Conservation (phyloP, 306 rosid genomes). For the Fragaria iinumae region DNA sequence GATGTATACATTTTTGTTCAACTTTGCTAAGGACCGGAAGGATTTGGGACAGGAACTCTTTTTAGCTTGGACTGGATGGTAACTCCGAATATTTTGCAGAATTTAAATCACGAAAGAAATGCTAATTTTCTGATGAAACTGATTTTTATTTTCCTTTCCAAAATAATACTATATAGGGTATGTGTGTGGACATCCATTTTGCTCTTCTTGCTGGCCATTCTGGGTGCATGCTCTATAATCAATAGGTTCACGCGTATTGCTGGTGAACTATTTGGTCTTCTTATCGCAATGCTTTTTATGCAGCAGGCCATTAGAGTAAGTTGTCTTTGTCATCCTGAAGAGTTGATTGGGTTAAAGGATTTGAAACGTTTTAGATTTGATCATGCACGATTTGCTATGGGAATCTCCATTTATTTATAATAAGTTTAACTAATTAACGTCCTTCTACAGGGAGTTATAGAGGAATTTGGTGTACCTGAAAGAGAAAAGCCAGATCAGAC, state of each 20-base stretch:
- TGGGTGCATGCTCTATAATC: slow-evolving; percentile 93
- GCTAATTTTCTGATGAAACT: slow-evolving; percentile 16
- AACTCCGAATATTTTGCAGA: slow-evolving; percentile 29
- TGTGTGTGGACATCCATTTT: slow-evolving; percentile 89
- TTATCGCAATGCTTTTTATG: slow-evolving; percentile 95
- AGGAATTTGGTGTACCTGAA: slow-evolving; percentile 70
- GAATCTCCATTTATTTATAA: slow-evolving; percentile 16
- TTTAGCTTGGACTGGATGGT: slow-evolving; percentile 97
- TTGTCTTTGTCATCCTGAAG: slow-evolving; percentile 15
- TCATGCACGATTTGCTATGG: background rate
- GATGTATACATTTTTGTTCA: slow-evolving; percentile 89
- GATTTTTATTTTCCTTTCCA: slow-evolving; percentile 22
- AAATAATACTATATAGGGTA: slow-evolving; percentile 55
- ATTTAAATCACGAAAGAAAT: slow-evolving; percentile 6
- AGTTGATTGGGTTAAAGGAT: background rate
- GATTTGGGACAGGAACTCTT: slow-evolving; percentile 87
- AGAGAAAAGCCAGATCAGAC: slow-evolving; percentile 50
- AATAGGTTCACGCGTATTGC: slow-evolving; percentile 93
- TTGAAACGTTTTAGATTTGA: background rate
- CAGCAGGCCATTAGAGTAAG: slow-evolving; percentile 94
- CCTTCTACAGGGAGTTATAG: slow-evolving; percentile 76
- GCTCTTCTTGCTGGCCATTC: slow-evolving; percentile 81
- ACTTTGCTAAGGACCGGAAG: slow-evolving; percentile 80
- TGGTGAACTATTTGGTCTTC: slow-evolving; percentile 91
- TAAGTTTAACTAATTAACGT: slow-evolving; percentile 14